Evolutionary conservation across 2,329 filamentous ascomycete species (phyloP).

Genomic region (Myriosclerotinia curreyana): DNA sequence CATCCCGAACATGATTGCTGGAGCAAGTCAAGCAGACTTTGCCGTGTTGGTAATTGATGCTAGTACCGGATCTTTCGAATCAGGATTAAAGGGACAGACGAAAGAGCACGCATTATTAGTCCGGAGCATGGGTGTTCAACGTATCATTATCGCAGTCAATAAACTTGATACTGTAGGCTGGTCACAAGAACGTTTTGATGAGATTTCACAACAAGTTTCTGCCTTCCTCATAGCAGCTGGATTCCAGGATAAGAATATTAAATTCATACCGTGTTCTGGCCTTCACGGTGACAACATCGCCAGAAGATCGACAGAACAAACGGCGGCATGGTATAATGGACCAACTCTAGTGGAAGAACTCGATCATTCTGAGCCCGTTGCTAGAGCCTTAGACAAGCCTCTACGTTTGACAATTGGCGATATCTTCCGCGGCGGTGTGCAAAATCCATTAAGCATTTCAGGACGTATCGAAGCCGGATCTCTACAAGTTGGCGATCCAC

Average conservation of each 20-base stretch:
- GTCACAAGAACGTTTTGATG: slow-evolving; percentile 77
- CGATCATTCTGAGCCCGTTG: slow-evolving; percentile 73
- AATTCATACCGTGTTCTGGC: slow-evolving; percentile 86
- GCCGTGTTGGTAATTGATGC: slow-evolving; percentile 93
- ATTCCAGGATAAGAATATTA: slow-evolving; percentile 76
- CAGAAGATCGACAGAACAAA: slow-evolving; percentile 51
- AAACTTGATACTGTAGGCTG: slow-evolving; percentile 88
- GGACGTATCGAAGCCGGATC: slow-evolving; percentile 83
- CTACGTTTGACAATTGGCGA: slow-evolving; percentile 85
- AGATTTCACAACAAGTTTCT: slow-evolving; percentile 79
- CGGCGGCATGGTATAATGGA: slow-evolving; percentile 75
- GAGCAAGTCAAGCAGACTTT: slow-evolving; percentile 92
- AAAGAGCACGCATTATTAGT: slow-evolving; percentile 88
- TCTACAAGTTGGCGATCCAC: slow-evolving; percentile 76
- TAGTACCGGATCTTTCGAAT: slow-evolving; percentile 86
- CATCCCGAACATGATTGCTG: slow-evolving; percentile 98
- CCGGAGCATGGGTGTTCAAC: slow-evolving; percentile 84
- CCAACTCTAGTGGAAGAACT: slow-evolving; percentile 78
- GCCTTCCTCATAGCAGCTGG: slow-evolving; percentile 80
- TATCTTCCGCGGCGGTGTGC: slow-evolving; percentile 74
- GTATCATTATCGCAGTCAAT: slow-evolving; percentile 87
- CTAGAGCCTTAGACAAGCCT: slow-evolving; percentile 70
- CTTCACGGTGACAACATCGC: slow-evolving; percentile 85
- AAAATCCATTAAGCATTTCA: slow-evolving; percentile 79
- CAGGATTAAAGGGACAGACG: slow-evolving; percentile 88